Evolutionary conservation across 495 filamentous ascomycete species (phyloP).

Genomic region (Penicillium cinerascens): DNA sequence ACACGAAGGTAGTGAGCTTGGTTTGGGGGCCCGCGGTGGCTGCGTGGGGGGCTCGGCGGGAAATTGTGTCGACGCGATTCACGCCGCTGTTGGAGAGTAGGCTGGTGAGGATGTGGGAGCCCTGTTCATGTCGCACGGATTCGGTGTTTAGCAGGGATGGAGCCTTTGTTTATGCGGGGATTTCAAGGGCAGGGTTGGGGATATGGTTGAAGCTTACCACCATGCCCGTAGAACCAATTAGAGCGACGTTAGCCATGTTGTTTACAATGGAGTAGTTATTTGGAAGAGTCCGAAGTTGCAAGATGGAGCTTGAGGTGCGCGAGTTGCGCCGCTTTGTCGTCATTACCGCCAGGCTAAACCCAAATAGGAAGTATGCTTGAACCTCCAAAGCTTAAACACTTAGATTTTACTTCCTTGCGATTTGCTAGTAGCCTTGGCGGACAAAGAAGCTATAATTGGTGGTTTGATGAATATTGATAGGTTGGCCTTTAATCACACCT

Average conservation of each 20-base stretch:
- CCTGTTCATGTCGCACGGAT: conserved; percentile 23
- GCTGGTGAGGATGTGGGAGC: conserved; percentile 46
- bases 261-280: not conserved
- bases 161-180: not conserved
- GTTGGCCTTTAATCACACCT: too few species aligned
- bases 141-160: not conserved
- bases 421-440: too few species aligned
- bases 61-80: conserved; percentile 45
- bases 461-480: too few species aligned
- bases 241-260: conserved; percentile 41
- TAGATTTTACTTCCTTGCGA: too few species aligned
- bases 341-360: not conserved
- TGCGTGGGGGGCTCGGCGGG: conserved; percentile 38
- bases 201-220: conserved; percentile 33
- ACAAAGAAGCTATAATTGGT: too few species aligned
- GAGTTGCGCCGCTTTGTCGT: conserved; percentile 2
- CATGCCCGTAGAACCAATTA: conserved; percentile 48
- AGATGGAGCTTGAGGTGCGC: not conserved
- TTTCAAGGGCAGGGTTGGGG: not conserved
- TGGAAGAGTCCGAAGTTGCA: not conserved
- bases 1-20: conserved; percentile 45
- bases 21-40: conserved; percentile 28
- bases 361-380: not conserved
- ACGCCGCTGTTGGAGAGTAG: conserved; percentile 38
- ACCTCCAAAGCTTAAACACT: not conserved